Evolutionary conservation across 23 red algal genomes (phyloP).

Genomic region (Gracilaria gracilis): DNA sequence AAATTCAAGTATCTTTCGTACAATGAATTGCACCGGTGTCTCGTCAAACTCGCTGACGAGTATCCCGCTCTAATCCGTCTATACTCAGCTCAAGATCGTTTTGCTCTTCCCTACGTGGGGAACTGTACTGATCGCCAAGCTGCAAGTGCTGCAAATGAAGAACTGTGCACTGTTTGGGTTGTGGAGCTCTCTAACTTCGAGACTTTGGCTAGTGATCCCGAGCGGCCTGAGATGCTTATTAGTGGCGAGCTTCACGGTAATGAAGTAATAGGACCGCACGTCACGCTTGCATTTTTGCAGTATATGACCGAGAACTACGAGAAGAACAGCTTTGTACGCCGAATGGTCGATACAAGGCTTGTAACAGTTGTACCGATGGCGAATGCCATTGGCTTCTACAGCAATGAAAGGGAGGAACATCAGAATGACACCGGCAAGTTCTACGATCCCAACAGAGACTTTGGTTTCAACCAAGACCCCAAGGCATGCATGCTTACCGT

Average conservation of each 20-base stretch:
- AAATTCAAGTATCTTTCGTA: constrained; percentile 72
- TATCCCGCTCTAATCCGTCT: constrained; percentile 76
- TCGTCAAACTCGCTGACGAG: constrained; percentile 44
- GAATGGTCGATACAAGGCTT: constrained; percentile 71
- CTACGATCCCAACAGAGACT: constrained; percentile 95
- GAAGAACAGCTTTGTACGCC: constrained; percentile 31
- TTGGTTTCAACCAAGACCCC: constrained; percentile 89
- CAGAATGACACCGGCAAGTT: not conserved
- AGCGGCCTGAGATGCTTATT: constrained; percentile 80
- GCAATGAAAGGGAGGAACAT: constrained; percentile 42
- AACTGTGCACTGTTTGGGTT: constrained; percentile 85
- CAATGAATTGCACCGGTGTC: constrained; percentile 56
- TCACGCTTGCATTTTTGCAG: constrained; percentile 58
- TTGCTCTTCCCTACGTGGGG: constrained; percentile 82
- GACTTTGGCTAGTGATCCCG: constrained; percentile 47
- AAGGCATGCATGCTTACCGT: constrained; percentile 88
- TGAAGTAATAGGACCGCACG: constrained; percentile 88
- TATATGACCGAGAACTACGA: constrained; percentile 66
- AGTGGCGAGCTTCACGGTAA: constrained; percentile 92
- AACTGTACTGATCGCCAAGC: constrained; percentile 53
- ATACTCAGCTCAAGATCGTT: constrained; percentile 83
- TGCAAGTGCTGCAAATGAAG: not conserved
- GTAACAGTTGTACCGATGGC: constrained; percentile 73
- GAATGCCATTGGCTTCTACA: constrained; percentile 78
- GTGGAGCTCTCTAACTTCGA: constrained; percentile 61